Conservation (phyloP, 305 asterid genomes). For the Fraxinus floribunda region DNA sequence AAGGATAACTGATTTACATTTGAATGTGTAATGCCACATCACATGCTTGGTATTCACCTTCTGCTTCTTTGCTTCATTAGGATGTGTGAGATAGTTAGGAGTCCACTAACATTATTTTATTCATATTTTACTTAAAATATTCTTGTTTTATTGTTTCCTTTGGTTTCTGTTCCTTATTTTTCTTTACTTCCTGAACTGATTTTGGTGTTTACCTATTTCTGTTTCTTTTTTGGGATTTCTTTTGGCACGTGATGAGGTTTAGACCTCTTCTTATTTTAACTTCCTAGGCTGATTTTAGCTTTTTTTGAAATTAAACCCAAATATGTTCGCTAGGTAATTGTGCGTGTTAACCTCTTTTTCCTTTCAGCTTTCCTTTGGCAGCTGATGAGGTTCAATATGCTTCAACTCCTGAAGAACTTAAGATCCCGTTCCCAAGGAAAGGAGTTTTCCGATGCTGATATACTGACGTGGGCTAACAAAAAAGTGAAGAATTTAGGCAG, state of each 20-base stretch:
- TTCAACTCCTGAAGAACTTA: constrained; percentile 82
- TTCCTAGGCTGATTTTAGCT: background rate
- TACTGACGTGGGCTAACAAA: constrained; percentile 83
- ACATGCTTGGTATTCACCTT: background rate
- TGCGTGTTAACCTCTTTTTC: constrained; percentile 23
- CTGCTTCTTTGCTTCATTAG: background rate
- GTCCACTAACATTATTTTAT: background rate
- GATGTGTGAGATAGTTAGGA: background rate
- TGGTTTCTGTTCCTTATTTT: background rate
- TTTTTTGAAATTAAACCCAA: constrained; percentile 13
- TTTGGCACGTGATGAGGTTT: background rate
- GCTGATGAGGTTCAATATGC: constrained; percentile 91
- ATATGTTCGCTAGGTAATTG: constrained; percentile 8
- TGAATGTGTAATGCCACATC: background rate
- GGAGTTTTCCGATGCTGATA: constrained; percentile 82
- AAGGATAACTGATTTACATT: background rate
- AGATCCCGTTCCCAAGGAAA: constrained; percentile 82
- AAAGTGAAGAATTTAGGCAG: constrained; percentile 74
- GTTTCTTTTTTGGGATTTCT: background rate
- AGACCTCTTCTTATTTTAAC: background rate
- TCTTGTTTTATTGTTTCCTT: background rate
- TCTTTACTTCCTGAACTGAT: background rate
- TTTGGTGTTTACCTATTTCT: background rate
- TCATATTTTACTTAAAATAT: background rate
- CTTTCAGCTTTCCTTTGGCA: constrained; percentile 90